Percentiles rank a stretch among this genome's conserved stretches.
Conservation (phyloP, 2,329 filamentous ascomycete genomes). For the Trichoderma harzianum region DNA sequence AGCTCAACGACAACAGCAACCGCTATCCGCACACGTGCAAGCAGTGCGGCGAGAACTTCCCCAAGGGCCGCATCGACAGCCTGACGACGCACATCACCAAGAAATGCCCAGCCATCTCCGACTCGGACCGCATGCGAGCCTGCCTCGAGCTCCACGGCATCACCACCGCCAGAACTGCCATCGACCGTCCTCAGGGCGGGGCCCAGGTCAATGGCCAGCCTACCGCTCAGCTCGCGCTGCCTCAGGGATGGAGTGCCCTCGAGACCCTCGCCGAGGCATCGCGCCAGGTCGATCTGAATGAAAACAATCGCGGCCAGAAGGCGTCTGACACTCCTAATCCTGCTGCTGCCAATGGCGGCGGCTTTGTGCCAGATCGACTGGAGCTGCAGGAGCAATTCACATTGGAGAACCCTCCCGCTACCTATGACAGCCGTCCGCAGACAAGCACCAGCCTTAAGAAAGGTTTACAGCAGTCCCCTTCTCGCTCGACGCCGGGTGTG, state of each 20-base stretch:
- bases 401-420: constrained; percentile 52
- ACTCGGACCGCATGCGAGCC: constrained; percentile 72
- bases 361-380: constrained; percentile 38
- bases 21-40: constrained; percentile 90
- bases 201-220: constrained; percentile 30
- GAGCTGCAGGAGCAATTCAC: constrained; percentile 59
- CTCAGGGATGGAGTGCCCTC: constrained; percentile 71
- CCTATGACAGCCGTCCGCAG: constrained; percentile 40
- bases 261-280: constrained; percentile 88
- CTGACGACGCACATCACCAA: constrained; percentile 79
- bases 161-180: constrained; percentile 44
- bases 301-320: constrained; percentile 54
- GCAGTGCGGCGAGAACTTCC: constrained; percentile 81
- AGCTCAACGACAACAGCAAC: constrained; percentile 86
- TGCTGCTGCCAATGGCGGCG: constrained; percentile 21
- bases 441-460: constrained; percentile 24
- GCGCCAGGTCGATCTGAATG: constrained; percentile 67
- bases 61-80: constrained; percentile 83
- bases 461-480: constrained; percentile 23
- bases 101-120: constrained; percentile 76
- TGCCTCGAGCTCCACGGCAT: constrained; percentile 70
- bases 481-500: not conserved
- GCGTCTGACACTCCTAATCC: constrained; percentile 32
- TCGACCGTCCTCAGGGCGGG: constrained; percentile 30
- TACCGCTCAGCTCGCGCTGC: constrained; percentile 33